Conservation (phyloP, 129 eudicot species). For the Chrysanthemum makinoi region DNA sequence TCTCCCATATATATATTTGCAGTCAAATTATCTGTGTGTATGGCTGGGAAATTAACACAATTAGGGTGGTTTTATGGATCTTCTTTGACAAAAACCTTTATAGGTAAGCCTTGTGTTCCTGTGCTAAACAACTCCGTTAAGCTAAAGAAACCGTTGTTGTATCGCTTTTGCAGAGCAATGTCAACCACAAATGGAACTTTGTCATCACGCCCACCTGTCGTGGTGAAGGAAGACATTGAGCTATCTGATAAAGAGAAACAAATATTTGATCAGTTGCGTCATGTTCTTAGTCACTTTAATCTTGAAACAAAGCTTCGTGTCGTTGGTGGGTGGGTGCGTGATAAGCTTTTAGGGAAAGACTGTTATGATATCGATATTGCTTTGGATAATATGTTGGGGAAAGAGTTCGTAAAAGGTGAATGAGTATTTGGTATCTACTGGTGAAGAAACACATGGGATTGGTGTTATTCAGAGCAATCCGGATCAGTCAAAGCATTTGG, state of each 20-base stretch:
- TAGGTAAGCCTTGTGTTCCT: too few species aligned
- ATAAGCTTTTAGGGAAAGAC: conserved; percentile 92
- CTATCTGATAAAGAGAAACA: conserved; percentile 59
- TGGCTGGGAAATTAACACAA: too few species aligned
- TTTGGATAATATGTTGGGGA: conserved; percentile 85
- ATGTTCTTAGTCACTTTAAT: too few species aligned
- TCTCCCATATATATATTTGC: too few species aligned
- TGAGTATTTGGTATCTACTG: conserved; percentile 63
- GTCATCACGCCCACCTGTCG: background rate
- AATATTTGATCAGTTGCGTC: conserved; percentile 64
- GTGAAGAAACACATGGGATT: conserved; percentile 67
- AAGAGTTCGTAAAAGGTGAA: conserved; percentile 80
- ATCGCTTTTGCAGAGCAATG: conserved; percentile 25
- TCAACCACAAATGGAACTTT: conserved; percentile 17
- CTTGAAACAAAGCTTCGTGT: too few species aligned
- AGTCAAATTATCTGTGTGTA: too few species aligned
- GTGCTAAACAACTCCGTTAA: too few species aligned
- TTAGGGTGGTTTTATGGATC: too few species aligned
- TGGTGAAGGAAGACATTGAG: conserved; percentile 49
- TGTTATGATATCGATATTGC: conserved; percentile 96
- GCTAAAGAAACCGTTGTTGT: too few species aligned
- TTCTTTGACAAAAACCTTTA: too few species aligned
- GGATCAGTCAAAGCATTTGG: conserved; percentile 96
- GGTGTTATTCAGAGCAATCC: conserved; percentile 95
- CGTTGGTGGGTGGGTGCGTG: conserved; percentile 99